phyloP scores from a whole-genome alignment of 352 stramenopile species.

The Globisporangium nodosum region DNA sequence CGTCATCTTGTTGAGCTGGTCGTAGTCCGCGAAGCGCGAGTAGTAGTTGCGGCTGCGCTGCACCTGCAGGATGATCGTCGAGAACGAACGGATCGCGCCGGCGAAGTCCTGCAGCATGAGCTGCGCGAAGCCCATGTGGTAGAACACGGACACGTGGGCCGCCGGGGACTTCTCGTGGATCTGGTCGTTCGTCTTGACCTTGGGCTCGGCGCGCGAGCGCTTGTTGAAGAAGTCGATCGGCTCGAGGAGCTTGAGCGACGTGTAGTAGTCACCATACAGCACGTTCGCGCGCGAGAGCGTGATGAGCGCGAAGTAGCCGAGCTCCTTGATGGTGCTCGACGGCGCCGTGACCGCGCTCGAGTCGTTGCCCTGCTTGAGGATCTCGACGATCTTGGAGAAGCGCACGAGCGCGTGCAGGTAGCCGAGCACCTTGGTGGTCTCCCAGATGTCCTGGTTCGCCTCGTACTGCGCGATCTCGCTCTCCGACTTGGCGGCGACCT shows the following conservation, averaged over 20 bases:
- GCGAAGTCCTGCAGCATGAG: constrained; percentile 97
- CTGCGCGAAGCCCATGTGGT: constrained; percentile 97
- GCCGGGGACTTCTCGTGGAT: constrained; percentile 90
- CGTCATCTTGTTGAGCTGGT: constrained; percentile 94
- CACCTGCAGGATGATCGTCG: constrained; percentile 86
- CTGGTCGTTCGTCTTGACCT: constrained; percentile 56
- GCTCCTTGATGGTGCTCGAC: constrained; percentile 80
- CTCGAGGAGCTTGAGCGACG: constrained; percentile 89
- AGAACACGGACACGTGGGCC: constrained; percentile 93
- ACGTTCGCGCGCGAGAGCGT: constrained; percentile 94
- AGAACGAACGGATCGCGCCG: constrained; percentile 87
- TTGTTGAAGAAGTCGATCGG: constrained; percentile 90
- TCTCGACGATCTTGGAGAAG: constrained; percentile 89
- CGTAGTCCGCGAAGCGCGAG: constrained; percentile 87
- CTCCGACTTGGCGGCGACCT: constrained; percentile 64
- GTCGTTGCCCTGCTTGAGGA: constrained; percentile 60
- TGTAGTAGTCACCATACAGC: constrained; percentile 96
- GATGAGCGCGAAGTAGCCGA: constrained; percentile 96
- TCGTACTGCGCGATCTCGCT: constrained; percentile 48
- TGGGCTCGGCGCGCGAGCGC: constrained; percentile 30
- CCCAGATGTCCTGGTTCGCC: constrained; percentile 92
- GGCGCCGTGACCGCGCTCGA: constrained; percentile 26
- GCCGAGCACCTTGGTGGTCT: constrained; percentile 92
- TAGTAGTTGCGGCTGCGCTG: constrained; percentile 90
- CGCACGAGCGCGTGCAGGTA: constrained; percentile 94